Percentiles rank a stretch among this genome's conserved stretches.
phyloP scores from a whole-genome alignment of 2,329 filamentous ascomycete genomes.

The Penicillium concentricum region DNA sequence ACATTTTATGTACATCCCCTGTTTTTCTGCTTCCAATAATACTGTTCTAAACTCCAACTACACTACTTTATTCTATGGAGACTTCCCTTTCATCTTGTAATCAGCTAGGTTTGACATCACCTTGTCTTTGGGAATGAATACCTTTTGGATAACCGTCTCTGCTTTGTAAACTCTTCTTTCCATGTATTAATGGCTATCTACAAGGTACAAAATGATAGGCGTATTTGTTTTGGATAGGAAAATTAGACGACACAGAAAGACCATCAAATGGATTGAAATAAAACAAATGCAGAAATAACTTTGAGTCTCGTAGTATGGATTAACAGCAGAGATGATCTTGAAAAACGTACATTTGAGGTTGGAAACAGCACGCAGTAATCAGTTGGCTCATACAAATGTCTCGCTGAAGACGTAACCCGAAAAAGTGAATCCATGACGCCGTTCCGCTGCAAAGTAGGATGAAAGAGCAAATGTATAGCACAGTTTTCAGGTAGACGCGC shows the following conservation, averaged over 20 bases:
- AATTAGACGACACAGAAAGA: neutral
- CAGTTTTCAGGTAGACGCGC: slow-evolving; percentile 7
- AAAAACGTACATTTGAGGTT: neutral
- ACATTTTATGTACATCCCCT: neutral
- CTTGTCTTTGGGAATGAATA: neutral
- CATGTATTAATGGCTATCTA: neutral
- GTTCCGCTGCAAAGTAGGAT: slow-evolving; percentile 22
- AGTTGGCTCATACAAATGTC: neutral
- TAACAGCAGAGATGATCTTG: neutral
- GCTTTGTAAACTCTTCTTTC: neutral
- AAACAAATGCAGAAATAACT: neutral
- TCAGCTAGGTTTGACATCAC: neutral
- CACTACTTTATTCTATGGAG: neutral
- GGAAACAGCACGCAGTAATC: neutral
- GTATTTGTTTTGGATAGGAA: neutral
- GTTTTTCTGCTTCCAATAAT: neutral
- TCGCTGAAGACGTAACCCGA: slow-evolving; percentile 2
- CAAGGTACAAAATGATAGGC: neutral
- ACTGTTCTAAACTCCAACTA: neutral
- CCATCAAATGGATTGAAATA: neutral
- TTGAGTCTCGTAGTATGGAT: neutral
- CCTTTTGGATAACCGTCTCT: neutral
- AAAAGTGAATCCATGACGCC: slow-evolving; percentile 20
- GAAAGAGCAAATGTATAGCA: slow-evolving; percentile 18
- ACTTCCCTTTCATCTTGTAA: no score